Evolutionary conservation across 2,329 filamentous ascomycete genomes (phyloP).

Genomic region (Diaporthe batatas): DNA sequence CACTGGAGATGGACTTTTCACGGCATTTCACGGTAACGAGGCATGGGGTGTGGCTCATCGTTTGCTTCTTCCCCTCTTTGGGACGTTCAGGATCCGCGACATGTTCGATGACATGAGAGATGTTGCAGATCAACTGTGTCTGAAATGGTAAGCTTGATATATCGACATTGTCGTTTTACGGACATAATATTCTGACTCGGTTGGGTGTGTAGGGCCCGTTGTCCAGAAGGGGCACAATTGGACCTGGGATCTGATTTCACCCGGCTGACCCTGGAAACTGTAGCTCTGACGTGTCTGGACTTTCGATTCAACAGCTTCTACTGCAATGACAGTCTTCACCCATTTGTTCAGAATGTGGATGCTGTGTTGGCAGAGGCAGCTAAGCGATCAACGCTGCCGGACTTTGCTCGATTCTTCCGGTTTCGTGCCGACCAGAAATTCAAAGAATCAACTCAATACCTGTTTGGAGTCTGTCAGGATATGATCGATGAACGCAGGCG

Average conservation of each 20-base stretch:
- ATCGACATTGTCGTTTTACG: no score
- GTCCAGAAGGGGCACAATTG: neutral
- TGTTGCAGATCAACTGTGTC: conserved; percentile 12
- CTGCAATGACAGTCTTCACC: conserved; percentile 11
- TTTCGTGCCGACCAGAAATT: conserved; percentile 3
- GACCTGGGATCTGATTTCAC: conserved; percentile 5
- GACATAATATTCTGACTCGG: neutral
- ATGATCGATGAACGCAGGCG: conserved; percentile 14
- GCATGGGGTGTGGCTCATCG: conserved; percentile 32
- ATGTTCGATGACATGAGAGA: conserved; percentile 60
- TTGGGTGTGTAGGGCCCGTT: neutral
- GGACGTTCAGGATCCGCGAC: conserved; percentile 8
- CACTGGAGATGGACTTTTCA: conserved; percentile 42
- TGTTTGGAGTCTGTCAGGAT: neutral
- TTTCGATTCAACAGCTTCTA: conserved; percentile 32
- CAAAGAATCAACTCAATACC: neutral
- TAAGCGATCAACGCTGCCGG: conserved; percentile 60
- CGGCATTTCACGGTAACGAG: conserved; percentile 36
- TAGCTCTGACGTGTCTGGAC: neutral
- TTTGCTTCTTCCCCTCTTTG: conserved; percentile 8
- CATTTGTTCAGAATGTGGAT: conserved; percentile 25
- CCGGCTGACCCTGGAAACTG: neutral
- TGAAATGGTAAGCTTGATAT: neutral
- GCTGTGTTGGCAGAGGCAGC: conserved; percentile 61
- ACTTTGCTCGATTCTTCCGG: conserved; percentile 67